These are phyloP conservation scores for Leccinum truebloodii DNA, from an alignment of 768 basidiomycete genomes.

Conservation along the genomic window DNA sequence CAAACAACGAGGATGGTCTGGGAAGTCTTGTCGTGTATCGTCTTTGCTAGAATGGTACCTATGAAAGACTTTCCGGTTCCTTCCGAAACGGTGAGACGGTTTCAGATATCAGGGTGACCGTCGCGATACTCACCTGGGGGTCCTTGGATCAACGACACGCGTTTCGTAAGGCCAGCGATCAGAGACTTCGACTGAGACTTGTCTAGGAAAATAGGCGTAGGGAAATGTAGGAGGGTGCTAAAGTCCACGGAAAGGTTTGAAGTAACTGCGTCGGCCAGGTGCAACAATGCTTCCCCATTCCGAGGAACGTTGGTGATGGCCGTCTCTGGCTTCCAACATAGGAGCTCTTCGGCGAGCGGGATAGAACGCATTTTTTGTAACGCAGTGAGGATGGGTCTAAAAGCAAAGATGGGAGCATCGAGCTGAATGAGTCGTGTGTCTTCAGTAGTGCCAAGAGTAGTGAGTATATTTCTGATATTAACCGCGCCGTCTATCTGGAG, in stretches of 20 bases:
- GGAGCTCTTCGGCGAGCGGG: conserved; percentile 51
- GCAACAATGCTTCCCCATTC: conserved; percentile 7
- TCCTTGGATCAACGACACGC: conserved; percentile 65
- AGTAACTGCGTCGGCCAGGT: conserved; percentile 25
- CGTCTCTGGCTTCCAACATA: conserved; percentile 48
- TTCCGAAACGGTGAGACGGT: conserved; percentile 23
- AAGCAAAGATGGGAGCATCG: conserved; percentile 59
- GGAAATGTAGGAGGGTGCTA: conserved; percentile 32
- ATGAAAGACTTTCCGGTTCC: conserved; percentile 77
- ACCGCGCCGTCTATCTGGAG: conserved; percentile 51
- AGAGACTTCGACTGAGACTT: conserved; percentile 47
- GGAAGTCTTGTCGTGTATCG: conserved; percentile 46
- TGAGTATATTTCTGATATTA: conserved; percentile 40
- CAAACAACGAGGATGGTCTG: conserved; percentile 64
- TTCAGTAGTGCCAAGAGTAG: conserved; percentile 34
- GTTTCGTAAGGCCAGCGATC: conserved; percentile 51
- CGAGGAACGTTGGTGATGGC: neutral
- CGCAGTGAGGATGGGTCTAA: conserved; percentile 58
- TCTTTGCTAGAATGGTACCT: conserved; percentile 62
- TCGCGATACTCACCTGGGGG: conserved; percentile 53
- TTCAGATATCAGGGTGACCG: neutral
- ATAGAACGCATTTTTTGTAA: conserved; percentile 46
- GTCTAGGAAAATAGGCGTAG: conserved; percentile 48
- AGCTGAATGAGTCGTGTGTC: conserved; percentile 52
- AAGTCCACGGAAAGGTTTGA: conserved; percentile 41